Percentiles rank a stretch among this genome's conserved stretches.
Conservation (phyloP, 2,329 filamentous ascomycete species). For the Monilinia polystroma region DNA sequence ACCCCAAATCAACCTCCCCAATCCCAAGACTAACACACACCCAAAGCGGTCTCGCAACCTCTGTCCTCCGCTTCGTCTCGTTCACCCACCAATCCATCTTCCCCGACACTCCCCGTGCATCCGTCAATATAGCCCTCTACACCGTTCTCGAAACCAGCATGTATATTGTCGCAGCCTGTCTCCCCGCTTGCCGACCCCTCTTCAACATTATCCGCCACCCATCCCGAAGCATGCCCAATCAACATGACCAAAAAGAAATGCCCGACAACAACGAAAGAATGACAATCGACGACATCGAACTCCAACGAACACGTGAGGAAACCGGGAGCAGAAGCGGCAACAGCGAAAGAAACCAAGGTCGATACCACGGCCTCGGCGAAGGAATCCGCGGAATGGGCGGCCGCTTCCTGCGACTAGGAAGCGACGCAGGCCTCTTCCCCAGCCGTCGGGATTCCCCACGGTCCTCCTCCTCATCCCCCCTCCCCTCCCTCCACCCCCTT, state of each 20-base stretch:
- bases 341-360: background rate
- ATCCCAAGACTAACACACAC: constrained; percentile 1
- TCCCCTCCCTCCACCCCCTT: background rate
- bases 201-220: constrained; percentile 18
- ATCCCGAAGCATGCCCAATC: background rate
- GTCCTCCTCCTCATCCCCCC: too few species aligned
- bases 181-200: constrained; percentile 22
- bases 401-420: constrained; percentile 14
- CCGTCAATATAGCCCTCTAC: constrained; percentile 20
- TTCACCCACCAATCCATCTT: constrained; percentile 16
- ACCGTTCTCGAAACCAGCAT: constrained; percentile 23
- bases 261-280: background rate
- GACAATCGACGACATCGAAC: constrained; percentile 1
- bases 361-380: background rate
- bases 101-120: constrained; percentile 19
- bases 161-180: constrained; percentile 25
- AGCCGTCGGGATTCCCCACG: background rate
- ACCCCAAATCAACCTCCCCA: background rate
- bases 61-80: constrained; percentile 21
- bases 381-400: constrained; percentile 10
- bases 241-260: background rate
- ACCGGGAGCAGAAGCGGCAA: background rate
- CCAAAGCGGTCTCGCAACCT: constrained; percentile 23
- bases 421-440: background rate
- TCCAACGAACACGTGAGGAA: constrained; percentile 6